phyloP scores from a whole-genome alignment of 169 alveolate species.

The Plasmodium cynomolgi region DNA sequence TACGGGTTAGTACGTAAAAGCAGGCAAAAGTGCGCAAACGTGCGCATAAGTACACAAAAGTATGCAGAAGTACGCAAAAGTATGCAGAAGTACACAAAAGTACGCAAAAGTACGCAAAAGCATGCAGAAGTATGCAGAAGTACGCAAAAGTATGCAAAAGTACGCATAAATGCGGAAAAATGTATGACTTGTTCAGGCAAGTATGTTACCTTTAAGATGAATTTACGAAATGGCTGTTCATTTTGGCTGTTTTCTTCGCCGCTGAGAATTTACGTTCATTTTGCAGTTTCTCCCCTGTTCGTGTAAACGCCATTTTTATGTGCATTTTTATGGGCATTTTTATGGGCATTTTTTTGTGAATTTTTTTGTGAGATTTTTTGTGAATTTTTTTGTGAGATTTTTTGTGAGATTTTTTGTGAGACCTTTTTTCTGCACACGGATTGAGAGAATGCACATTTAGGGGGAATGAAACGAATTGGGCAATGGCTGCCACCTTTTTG shows the following conservation, averaged over 20 bases:
- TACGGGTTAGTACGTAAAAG: neutral
- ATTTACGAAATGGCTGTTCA: neutral
- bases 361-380: no score
- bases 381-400: no score
- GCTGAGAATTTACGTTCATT: neutral
- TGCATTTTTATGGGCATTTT: neutral
- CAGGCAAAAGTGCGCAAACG: neutral
- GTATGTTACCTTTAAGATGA: neutral
- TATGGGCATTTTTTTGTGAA: neutral
- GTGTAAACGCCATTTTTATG: neutral
- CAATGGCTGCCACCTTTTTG: neutral
- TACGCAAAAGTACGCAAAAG: neutral
- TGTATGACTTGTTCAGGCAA: constrained; percentile 2
- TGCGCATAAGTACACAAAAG: neutral
- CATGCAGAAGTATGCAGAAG: neutral
- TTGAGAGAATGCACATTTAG: neutral
- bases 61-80: no score
- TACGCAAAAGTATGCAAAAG: neutral
- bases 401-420: neutral
- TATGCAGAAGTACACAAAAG: neutral
- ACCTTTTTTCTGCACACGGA: neutral
- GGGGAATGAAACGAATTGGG: neutral
- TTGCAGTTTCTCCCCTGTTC: neutral
- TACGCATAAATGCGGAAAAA: neutral
- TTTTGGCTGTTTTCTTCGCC: neutral